A percentile compares a stretch with the other conserved stretches of the same genome.
phyloP scores from a whole-genome alignment of 768 basidiomycete genomes.

The Galerina marginata region DNA sequence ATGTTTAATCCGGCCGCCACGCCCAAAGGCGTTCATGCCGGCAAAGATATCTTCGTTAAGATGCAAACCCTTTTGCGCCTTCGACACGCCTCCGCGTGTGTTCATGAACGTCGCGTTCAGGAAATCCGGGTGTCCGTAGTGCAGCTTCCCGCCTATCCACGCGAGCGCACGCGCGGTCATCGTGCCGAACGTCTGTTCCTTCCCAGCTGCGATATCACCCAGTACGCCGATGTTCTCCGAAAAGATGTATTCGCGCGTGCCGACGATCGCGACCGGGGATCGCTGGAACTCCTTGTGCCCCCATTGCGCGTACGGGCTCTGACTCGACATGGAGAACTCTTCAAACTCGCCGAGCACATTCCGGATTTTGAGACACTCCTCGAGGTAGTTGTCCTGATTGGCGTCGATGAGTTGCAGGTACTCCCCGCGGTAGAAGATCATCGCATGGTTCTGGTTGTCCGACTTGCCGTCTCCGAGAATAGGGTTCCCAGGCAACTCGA shows the following conservation, averaged over 20 bases:
- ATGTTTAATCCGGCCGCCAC: constrained; percentile 99
- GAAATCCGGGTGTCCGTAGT: constrained; percentile 99
- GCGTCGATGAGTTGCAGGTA: constrained; percentile 99
- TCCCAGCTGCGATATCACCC: constrained; percentile 98
- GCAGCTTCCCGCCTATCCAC: constrained; percentile 98
- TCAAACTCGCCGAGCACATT: constrained; percentile 98
- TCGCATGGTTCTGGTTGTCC: constrained; percentile 99
- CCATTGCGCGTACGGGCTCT: constrained; percentile 96
- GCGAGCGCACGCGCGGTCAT: constrained; percentile 94
- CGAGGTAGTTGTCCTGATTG: constrained; percentile 99
- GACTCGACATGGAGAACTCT: constrained; percentile 86
- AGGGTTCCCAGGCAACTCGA: constrained; percentile 97
- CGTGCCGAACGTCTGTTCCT: constrained; percentile 99
- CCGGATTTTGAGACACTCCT: constrained; percentile 98
- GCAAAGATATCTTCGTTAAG: constrained; percentile 99
- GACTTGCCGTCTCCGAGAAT: constrained; percentile 99
- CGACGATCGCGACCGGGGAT: constrained; percentile 94
- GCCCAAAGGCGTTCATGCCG: constrained; percentile 98
- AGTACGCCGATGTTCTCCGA: constrained; percentile 99
- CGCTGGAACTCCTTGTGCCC: constrained; percentile 92
- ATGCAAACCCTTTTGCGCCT: constrained; percentile 98
- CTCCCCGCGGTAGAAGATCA: constrained; percentile 98
- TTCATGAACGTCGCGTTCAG: constrained; percentile 98
- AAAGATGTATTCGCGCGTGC: constrained; percentile 99
- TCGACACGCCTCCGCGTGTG: constrained; percentile 97